A percentile compares a stretch with the other conserved stretches of the same genome.
Evolutionary conservation across 768 basidiomycete species (phyloP).

Genomic region (Ephemerocybe angulata): DNA sequence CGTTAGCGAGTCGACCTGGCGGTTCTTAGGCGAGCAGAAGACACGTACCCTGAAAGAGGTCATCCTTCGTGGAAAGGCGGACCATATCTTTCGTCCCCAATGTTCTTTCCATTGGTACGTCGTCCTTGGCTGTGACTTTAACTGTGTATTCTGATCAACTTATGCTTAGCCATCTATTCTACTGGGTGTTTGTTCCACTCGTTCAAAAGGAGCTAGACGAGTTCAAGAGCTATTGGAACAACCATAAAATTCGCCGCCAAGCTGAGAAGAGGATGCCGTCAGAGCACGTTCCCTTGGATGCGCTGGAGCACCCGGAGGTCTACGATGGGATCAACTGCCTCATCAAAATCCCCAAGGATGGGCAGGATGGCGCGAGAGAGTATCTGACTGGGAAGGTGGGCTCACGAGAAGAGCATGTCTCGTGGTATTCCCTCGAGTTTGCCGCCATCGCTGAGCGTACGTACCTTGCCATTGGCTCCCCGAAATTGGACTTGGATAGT

Average conservation of each 20-base stretch:
- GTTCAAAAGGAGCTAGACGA: slow-evolving; percentile 25
- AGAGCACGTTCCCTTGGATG: slow-evolving; percentile 23
- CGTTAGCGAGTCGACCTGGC: slow-evolving; percentile 28
- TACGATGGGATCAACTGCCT: slow-evolving; percentile 13
- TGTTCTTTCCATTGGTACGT: slow-evolving; percentile 18
- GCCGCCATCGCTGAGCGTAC: background rate
- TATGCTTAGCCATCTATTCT: slow-evolving; percentile 22
- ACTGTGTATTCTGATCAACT: background rate
- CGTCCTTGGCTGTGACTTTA: background rate
- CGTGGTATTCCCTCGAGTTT: slow-evolving; percentile 10
- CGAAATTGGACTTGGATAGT: background rate
- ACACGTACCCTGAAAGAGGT: slow-evolving; percentile 14
- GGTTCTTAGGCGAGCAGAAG: slow-evolving; percentile 20
- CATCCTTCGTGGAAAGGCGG: slow-evolving; percentile 19
- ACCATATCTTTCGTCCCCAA: slow-evolving; percentile 16
- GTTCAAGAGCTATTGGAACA: slow-evolving; percentile 29
- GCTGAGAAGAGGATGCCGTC: slow-evolving; percentile 24
- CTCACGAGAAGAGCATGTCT: slow-evolving; percentile 3
- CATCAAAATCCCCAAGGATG: slow-evolving; percentile 12
- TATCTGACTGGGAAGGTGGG: slow-evolving; percentile 16
- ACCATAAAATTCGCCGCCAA: slow-evolving; percentile 23
- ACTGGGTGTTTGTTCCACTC: slow-evolving; percentile 31
- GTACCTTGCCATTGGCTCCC: background rate
- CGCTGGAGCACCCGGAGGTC: slow-evolving; percentile 15
- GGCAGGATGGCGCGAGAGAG: slow-evolving; percentile 7